These are phyloP conservation scores for Lagerstroemia speciosa DNA, from an alignment of 345 rosid species.

Conservation along the genomic window DNA sequence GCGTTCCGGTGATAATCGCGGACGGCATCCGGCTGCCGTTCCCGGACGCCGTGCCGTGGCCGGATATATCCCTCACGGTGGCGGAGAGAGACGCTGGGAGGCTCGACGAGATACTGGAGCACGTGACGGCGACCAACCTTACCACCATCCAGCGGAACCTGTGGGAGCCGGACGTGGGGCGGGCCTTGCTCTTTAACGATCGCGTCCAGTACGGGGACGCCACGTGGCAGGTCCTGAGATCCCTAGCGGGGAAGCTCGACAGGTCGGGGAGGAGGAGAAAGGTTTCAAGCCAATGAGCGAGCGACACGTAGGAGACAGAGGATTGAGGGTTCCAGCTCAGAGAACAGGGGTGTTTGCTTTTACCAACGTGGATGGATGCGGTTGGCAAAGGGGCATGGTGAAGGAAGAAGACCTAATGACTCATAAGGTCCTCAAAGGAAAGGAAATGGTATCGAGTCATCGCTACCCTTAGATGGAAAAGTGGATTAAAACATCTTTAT, in stretches of 20 bases:
- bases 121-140: constrained; percentile 73
- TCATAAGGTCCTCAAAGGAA: too few relatives aligned
- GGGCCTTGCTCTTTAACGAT: constrained; percentile 2
- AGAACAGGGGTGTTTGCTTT: background rate
- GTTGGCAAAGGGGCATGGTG: background rate
- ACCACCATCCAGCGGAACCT: constrained; percentile 55
- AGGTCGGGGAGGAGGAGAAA: background rate
- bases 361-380: background rate
- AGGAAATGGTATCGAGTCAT: too few relatives aligned
- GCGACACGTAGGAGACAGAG: background rate
- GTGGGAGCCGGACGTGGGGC: constrained; percentile 29
- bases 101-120: constrained; percentile 47
- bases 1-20: constrained; percentile 86
- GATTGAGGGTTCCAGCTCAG: background rate
- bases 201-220: background rate
- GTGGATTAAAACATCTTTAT: too few relatives aligned
- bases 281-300: constrained; percentile 1
- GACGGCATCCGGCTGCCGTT: constrained; percentile 83
- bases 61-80: constrained; percentile 69
- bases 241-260: background rate
- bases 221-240: background rate
- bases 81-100: constrained; percentile 71
- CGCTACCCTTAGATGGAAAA: too few relatives aligned
- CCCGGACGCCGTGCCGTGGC: constrained; percentile 55
- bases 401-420: too few relatives aligned